Evolutionary conservation across 2,329 filamentous ascomycete species (phyloP).

Genomic region (Leptographium lundbergii): DNA sequence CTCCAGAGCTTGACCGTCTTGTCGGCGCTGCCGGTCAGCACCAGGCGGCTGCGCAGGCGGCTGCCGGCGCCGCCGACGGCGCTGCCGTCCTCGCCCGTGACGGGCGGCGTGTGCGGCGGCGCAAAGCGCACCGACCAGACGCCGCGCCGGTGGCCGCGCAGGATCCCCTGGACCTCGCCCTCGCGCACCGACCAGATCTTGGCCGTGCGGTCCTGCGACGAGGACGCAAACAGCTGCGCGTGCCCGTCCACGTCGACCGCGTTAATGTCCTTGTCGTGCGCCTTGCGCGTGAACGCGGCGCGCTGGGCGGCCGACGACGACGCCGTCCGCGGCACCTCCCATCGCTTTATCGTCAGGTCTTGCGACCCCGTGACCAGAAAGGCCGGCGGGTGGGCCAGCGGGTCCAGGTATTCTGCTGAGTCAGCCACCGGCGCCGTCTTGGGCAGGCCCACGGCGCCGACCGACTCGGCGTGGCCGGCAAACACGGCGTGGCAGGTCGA

Average conservation of each 20-base stretch:
- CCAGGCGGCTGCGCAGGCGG: slow-evolving; percentile 47
- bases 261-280: slow-evolving; percentile 98
- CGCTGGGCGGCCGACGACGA: slow-evolving; percentile 32
- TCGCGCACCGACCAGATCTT: slow-evolving; percentile 92
- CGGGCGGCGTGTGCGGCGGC: slow-evolving; percentile 59
- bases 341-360: slow-evolving; percentile 89
- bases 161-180: slow-evolving; percentile 80
- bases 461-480: slow-evolving; percentile 84
- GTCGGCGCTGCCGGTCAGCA: slow-evolving; percentile 86
- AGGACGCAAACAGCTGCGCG: slow-evolving; percentile 78
- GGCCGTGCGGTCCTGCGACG: slow-evolving; percentile 90
- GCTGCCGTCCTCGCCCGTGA: slow-evolving; percentile 59
- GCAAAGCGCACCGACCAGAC: slow-evolving; percentile 94
- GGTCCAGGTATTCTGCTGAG: slow-evolving; percentile 58
- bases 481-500: slow-evolving; percentile 40
- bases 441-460: slow-evolving; percentile 80
- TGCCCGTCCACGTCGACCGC: slow-evolving; percentile 70
- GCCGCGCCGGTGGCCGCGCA: slow-evolving; percentile 84
- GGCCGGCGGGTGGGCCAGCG: slow-evolving; percentile 65
- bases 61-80: slow-evolving; percentile 51
- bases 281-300: slow-evolving; percentile 79
- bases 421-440: slow-evolving; percentile 52
- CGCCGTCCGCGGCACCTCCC: slow-evolving; percentile 58
- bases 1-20: slow-evolving; percentile 96
- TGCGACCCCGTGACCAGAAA: slow-evolving; percentile 89